Base-by-base conservation (phyloP, 2,329 filamentous ascomycete genomes). In the Trichoderma semiorbis region DNA sequence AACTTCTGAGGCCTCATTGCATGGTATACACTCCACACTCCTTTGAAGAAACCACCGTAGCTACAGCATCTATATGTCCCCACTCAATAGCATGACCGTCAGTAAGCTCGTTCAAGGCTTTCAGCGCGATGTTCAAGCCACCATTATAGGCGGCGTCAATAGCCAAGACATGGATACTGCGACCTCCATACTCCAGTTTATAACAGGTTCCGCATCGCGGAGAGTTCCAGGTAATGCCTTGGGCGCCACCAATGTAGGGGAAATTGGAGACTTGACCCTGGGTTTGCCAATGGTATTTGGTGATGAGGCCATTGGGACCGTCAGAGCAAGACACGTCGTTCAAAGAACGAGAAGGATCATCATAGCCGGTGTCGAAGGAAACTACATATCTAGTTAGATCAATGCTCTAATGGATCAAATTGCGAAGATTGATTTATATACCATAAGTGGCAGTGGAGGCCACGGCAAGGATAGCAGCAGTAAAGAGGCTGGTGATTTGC, bases 351-450 rank as follows among this genome's bases (percentile, higher is more conserved):
- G 75, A 75, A 60, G 79, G 79, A 74, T 91, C 83, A 78, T 95
- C 92, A 83, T 93, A 96, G 78, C 86, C 89, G 21, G 83, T 81
- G 82, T 95, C 92, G 81, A 90, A 95, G 74, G 90, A 91, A 77
- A 94, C 91, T 80, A 78, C 1, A 18, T 24, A 7, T 12, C 7
- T 11, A 36, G 21, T 68, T 14, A 62, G 7, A 30, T 16, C 7
- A 12, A 26, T 61, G 71, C 74, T 72, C 65, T 47, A 21, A 47
- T 55, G 43, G 24, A 61, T n/a, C 6, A 34, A 34, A 24, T 28
- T 21, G 6, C 24, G 11, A 43, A 28, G 21, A 14, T 5, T 8
- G 3, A 5, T n/a, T 18, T n/a, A 43, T 34, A 14, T 75, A 82
- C 81, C 80, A 63, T 78, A 76, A 72, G 76, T 77, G 75, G 83